These are phyloP conservation scores for Proteromonas lacertae DNA, from an alignment of 352 stramenopile genomes.

Conservation along the genomic window DNA sequence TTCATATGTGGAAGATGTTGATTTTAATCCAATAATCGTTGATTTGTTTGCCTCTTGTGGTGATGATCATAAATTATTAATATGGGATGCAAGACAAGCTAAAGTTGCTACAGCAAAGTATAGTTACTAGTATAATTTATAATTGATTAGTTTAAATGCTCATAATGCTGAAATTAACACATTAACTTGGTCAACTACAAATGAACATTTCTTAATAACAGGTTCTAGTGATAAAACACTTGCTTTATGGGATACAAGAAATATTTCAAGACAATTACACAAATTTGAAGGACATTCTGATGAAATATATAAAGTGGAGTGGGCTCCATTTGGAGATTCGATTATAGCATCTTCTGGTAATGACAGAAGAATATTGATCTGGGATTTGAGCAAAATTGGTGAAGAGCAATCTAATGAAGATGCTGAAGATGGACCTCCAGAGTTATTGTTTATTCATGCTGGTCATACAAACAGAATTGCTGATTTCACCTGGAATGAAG, in stretches of 20 bases:
- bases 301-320: slow-evolving; percentile 69
- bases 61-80: slow-evolving; percentile 67
- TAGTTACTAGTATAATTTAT: too few species aligned
- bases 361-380: slow-evolving; percentile 82
- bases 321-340: slow-evolving; percentile 79
- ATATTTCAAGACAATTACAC: slow-evolving; percentile 65
- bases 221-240: slow-evolving; percentile 63
- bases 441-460: slow-evolving; percentile 94
- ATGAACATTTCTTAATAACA: slow-evolving; percentile 77
- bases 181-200: slow-evolving; percentile 75
- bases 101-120: not conserved
- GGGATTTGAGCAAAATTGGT: slow-evolving; percentile 77
- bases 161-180: slow-evolving; percentile 78
- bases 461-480: slow-evolving; percentile 89
- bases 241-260: slow-evolving; percentile 94
- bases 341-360: slow-evolving; percentile 70
- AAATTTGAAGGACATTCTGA: slow-evolving; percentile 72
- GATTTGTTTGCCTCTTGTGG: slow-evolving; percentile 78
- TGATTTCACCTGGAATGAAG: slow-evolving; percentile 77
- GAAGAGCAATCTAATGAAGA: slow-evolving; percentile 76
- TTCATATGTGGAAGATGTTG: slow-evolving; percentile 90
- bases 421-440: slow-evolving; percentile 79
- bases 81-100: slow-evolving; percentile 38
- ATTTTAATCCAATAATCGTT: slow-evolving; percentile 57
- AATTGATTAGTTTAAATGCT: slow-evolving; percentile 18